phyloP scores from a whole-genome alignment of 371 early-diverging fungal species.

The Mucor plumbeus region DNA sequence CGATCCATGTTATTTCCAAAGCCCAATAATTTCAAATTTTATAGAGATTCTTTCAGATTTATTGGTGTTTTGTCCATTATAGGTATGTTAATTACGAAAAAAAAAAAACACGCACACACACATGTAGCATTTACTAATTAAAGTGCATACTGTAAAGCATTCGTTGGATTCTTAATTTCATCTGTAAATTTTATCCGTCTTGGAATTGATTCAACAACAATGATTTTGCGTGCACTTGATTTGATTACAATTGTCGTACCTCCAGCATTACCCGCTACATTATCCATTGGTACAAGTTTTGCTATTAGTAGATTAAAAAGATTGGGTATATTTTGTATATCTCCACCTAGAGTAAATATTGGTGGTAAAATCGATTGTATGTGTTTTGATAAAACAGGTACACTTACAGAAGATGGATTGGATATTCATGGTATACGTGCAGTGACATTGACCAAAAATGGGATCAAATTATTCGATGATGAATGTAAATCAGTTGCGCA shows the following conservation, averaged over 20 bases:
- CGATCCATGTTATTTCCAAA: conserved; percentile 96
- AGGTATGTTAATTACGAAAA: conserved; percentile 37
- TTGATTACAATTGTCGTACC: conserved; percentile 96
- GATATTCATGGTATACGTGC: conserved; percentile 92
- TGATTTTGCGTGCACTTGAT: conserved; percentile 89
- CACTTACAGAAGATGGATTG: conserved; percentile 97
- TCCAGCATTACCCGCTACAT: conserved; percentile 96
- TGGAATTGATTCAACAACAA: conserved; percentile 69
- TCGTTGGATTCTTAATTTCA: conserved; percentile 83
- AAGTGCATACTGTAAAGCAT: conserved; percentile 41
- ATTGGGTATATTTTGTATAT: conserved; percentile 92
- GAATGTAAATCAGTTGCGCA: conserved; percentile 36
- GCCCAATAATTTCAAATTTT: conserved; percentile 93
- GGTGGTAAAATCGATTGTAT: conserved; percentile 96
- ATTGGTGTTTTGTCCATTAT: conserved; percentile 88
- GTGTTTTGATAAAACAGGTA: conserved; percentile 99
- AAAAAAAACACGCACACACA: no score
- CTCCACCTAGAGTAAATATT: conserved; percentile 94
- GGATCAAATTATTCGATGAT: conserved; percentile 44
- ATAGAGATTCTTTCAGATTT: conserved; percentile 94
- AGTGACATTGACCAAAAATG: conserved; percentile 27
- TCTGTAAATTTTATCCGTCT: conserved; percentile 86
- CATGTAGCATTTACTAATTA: conserved; percentile 18
- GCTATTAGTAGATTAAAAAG: conserved; percentile 87
- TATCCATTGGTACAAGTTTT: conserved; percentile 96